Percentiles rank a stretch among this genome's conserved stretches.
Evolutionary conservation across 2,329 filamentous ascomycete genomes (phyloP).

Genomic region (Akanthomyces dipterigenus): DNA sequence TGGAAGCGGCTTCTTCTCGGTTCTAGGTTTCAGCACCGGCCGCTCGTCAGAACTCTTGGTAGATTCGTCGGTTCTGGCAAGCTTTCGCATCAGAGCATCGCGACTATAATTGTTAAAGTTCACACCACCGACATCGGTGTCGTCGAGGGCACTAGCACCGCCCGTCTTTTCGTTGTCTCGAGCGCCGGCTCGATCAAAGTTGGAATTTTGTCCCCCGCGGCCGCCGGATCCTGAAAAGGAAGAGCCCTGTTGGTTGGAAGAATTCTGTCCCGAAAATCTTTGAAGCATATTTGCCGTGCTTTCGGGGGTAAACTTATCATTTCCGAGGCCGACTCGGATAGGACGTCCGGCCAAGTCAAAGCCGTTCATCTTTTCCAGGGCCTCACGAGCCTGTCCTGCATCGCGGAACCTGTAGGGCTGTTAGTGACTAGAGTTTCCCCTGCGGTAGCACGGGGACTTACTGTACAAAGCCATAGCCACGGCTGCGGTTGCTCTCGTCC

Average conservation of each 20-base stretch:
- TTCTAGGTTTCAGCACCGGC: conserved; percentile 70
- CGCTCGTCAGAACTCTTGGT: conserved; percentile 60
- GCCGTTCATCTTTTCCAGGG: conserved; percentile 97
- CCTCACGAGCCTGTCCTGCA: conserved; percentile 84
- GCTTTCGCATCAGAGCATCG: conserved; percentile 96
- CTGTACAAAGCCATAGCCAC: conserved; percentile 98
- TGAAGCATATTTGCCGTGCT: conserved; percentile 88
- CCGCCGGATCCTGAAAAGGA: conserved; percentile 86
- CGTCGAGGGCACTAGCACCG: conserved; percentile 89
- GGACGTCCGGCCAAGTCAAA: conserved; percentile 96
- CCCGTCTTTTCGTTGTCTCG: conserved; percentile 86
- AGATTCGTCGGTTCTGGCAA: conserved; percentile 88
- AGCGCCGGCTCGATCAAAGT: conserved; percentile 85
- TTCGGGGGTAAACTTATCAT: conserved; percentile 99
- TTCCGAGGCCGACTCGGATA: conserved; percentile 97
- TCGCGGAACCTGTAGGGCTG: conserved; percentile 65
- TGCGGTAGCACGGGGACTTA: conserved; percentile 28
- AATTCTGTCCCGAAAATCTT: conserved; percentile 77
- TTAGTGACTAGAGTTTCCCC: conserved; percentile 25
- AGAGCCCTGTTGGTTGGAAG: conserved; percentile 73
- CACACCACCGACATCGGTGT: conserved; percentile 94
- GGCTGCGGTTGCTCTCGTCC: conserved; percentile 82
- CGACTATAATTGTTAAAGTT: conserved; percentile 99
- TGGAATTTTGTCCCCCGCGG: conserved; percentile 75
- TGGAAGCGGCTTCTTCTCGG: conserved; percentile 69